Base-by-base conservation (phyloP, 2,329 filamentous ascomycete genomes). In the Penicillium sp. region DNA sequence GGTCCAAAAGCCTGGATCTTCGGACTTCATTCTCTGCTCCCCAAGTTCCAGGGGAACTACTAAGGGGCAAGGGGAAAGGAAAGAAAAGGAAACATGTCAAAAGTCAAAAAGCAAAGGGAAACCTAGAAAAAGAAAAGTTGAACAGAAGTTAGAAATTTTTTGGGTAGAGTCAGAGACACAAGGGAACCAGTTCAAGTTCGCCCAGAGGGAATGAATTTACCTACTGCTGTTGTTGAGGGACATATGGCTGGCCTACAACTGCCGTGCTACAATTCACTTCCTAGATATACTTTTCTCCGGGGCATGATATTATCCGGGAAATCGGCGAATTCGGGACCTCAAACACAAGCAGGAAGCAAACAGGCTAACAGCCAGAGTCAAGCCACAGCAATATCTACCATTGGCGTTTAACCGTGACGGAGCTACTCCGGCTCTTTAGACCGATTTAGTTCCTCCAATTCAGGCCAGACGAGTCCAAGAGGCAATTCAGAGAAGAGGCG, bases 351-450 rank as follows among this genome's bases (percentile, higher is more conserved):
- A 31, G 4, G 27, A 31, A 31, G 27, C 27, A 31, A 22, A 22
- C 22, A 22, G 22, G 22, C 22, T 22, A 49, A 35, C 4, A 19
- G 44, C 27, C n/a, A 35, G 36, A 44, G 41, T 55, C 54, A 60
- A 58, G 54, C 52, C 52, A 62, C 55, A n/a, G 19, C 49, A 36
- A 14, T n/a, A 37, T 37, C 49, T 19, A 10, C 35, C 6, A 27
- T 35, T n/a, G 27, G 19, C 2, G 19, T n/a, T 22, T 50, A 60
- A 49, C 54, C 41, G 35, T 50, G 56, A 44, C 63, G 55, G 63
- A 65, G 41, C 31, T 59, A 9, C 59, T 65, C 63, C 60, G 61
- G 46, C 50, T 44, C 54, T n/a, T n/a, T 27, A 18, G 22, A 31
- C 46, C 36, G 14, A 33, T 31, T 47, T 19, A 35, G 52, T 39